phyloP scores from a whole-genome alignment of 352 stramenopile genomes.

The Peronospora tabacina region DNA sequence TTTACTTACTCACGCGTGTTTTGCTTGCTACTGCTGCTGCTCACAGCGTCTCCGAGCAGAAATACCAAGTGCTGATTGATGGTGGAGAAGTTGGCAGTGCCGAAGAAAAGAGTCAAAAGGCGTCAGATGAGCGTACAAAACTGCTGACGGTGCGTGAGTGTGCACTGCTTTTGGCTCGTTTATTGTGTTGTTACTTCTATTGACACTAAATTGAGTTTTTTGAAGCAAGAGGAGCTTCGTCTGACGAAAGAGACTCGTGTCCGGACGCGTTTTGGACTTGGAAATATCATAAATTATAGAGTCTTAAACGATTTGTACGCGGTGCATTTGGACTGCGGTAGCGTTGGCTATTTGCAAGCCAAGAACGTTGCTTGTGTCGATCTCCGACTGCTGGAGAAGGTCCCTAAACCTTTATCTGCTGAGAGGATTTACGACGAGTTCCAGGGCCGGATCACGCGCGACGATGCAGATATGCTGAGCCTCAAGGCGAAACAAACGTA shows the following conservation, averaged over 20 bases:
- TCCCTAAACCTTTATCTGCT: slow-evolving; percentile 59
- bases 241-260: slow-evolving; percentile 24
- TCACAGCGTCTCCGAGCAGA: slow-evolving; percentile 24
- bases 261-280: slow-evolving; percentile 22
- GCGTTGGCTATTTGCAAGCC: slow-evolving; percentile 31
- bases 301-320: slow-evolving; percentile 30
- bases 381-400: slow-evolving; percentile 49
- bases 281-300: slow-evolving; percentile 20
- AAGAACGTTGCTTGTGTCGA: slow-evolving; percentile 56
- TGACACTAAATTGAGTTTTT: neutral
- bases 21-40: neutral
- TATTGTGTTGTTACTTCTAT: no score
- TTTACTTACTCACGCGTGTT: neutral
- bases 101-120: neutral
- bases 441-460: slow-evolving; percentile 48
- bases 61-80: slow-evolving; percentile 22
- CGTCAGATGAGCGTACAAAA: slow-evolving; percentile 14
- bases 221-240: slow-evolving; percentile 26
- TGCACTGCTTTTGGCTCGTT: neutral
- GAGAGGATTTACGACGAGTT: slow-evolving; percentile 64
- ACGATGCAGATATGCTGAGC: slow-evolving; percentile 50
- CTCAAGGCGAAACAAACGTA: slow-evolving; percentile 49
- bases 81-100: neutral
- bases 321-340: slow-evolving; percentile 30
- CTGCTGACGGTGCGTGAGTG: slow-evolving; percentile 31